Evolutionary conservation across 352 stramenopile genomes (phyloP), one percentile per base, ranked within the genome.

Genomic region (Globisporangium parvum): DNA sequence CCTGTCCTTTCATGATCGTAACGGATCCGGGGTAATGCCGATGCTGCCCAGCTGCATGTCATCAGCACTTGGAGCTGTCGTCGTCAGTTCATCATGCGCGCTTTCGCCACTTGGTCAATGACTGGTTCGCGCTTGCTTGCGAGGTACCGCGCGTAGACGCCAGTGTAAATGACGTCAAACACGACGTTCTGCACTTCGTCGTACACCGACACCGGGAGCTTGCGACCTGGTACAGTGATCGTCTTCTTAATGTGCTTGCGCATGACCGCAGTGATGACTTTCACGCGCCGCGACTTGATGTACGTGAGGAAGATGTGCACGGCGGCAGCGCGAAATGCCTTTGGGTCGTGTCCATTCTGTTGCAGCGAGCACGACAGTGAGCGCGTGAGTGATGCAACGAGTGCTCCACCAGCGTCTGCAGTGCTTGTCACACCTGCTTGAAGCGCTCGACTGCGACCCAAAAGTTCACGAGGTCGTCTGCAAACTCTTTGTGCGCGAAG

Each of bases 241-340:
- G 55, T 53, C 15, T 84, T 83, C 54, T 87, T 83, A 55, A 90
- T 84, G 37, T 71, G 76, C 51, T 88, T 90, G 47, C 71, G 71
- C 49, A 88, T 77, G 4, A 73, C 73, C 1, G 75, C 73, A 6
- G 79, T 89, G 52, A 85, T 77, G 15, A 85, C 62, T 48, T 80
- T 84, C 28, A 90, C 65, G 6, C 77, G 68, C 1, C 71, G 66
- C 0, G 76, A 84, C 47, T 90, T 85, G 62, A 90, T 71, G 55
- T 73, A 88, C 6, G 55, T 73, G 35, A 86, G 53, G 54, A 76
- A 90, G 26, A 79, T 80, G 26, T 49, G 28, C 3, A 88, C 73
- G 2, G 73, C 75, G 11, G 62, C 60, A 2, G 63, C 62, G 0
- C 77, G 73, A 24, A 86, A 73, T n/a, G 54, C 60, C 48, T 79